Evolutionary conservation across 2,329 filamentous ascomycete species (phyloP).

Genomic region (Periconia sp.): DNA sequence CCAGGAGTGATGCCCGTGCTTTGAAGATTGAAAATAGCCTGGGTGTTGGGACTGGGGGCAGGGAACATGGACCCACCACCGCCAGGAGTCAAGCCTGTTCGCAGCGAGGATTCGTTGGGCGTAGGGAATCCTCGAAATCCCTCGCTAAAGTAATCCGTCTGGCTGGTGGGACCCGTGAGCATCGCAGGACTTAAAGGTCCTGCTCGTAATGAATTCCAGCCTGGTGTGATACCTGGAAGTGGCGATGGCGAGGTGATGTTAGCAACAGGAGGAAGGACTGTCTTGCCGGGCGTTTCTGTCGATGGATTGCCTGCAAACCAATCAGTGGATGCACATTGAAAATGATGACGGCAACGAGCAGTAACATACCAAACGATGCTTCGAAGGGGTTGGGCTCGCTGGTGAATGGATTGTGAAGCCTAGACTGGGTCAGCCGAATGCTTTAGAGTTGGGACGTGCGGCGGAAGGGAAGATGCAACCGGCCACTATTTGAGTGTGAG

Average conservation of each 20-base stretch:
- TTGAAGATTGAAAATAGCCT: conserved; percentile 77
- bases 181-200: conserved; percentile 96
- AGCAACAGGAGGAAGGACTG: conserved; percentile 84
- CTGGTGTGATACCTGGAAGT: conserved; percentile 71
- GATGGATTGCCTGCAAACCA: conserved; percentile 45
- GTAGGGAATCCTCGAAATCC: conserved; percentile 86
- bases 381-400: conserved; percentile 97
- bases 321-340: not conserved
- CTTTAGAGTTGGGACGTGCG: not conserved
- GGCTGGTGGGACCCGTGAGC: conserved; percentile 76
- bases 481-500: not conserved
- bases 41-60: conserved; percentile 81
- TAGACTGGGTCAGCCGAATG: conserved; percentile 3
- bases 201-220: conserved; percentile 87
- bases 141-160: conserved; percentile 85
- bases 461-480: conserved; percentile 1
- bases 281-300: conserved; percentile 72
- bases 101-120: conserved; percentile 91
- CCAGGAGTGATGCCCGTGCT: conserved; percentile 84
- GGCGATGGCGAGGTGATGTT: conserved; percentile 87
- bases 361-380: conserved; percentile 73
- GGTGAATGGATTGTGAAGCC: conserved; percentile 58
- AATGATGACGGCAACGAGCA: not conserved
- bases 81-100: conserved; percentile 89
- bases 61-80: conserved; percentile 98